Percentiles rank a stretch among this genome's conserved stretches.
These are phyloP conservation scores for Noccaea bulbosa DNA, from an alignment of 345 rosid species.

Conservation along the genomic window DNA sequence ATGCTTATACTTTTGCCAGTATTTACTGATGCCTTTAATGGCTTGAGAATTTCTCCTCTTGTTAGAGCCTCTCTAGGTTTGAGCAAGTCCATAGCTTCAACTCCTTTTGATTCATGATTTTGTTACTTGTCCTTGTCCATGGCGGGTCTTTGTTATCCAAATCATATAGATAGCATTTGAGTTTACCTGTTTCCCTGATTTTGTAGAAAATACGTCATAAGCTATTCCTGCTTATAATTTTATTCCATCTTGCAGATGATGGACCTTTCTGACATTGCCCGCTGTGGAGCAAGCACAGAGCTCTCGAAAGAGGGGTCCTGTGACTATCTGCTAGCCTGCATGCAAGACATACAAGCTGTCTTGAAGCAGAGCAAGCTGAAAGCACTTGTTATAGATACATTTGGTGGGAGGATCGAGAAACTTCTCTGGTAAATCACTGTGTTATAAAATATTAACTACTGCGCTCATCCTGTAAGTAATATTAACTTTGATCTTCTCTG, in stretches of 20 bases:
- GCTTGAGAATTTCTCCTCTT: conserved; percentile 18
- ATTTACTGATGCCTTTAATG: neutral
- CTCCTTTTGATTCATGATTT: conserved; percentile 8
- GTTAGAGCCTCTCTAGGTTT: conserved; percentile 6
- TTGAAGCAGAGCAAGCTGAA: conserved; percentile 67
- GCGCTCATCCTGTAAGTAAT: conserved; percentile 13
- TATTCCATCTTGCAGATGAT: conserved; percentile 57
- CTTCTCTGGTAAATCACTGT: conserved; percentile 58
- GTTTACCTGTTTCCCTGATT: neutral
- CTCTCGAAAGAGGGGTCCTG: conserved; percentile 59
- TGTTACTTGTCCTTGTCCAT: conserved; percentile 20
- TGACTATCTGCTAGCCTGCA: conserved; percentile 71
- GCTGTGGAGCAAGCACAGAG: conserved; percentile 74
- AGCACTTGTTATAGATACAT: conserved; percentile 82
- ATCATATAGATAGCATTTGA: conserved; percentile 8
- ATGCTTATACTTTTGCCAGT: neutral
- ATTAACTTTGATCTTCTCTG: conserved; percentile 28
- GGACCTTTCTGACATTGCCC: conserved; percentile 84
- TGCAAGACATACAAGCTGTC: conserved; percentile 81
- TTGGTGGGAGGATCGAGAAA: conserved; percentile 77
- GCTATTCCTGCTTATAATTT: neutral
- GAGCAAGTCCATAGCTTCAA: conserved; percentile 14
- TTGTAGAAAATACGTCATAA: neutral
- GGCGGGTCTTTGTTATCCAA: neutral
- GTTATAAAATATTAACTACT: conserved; percentile 20